Conservation (phyloP, 2,329 filamentous ascomycete species). For the Mycosphaerella sp. region DNA sequence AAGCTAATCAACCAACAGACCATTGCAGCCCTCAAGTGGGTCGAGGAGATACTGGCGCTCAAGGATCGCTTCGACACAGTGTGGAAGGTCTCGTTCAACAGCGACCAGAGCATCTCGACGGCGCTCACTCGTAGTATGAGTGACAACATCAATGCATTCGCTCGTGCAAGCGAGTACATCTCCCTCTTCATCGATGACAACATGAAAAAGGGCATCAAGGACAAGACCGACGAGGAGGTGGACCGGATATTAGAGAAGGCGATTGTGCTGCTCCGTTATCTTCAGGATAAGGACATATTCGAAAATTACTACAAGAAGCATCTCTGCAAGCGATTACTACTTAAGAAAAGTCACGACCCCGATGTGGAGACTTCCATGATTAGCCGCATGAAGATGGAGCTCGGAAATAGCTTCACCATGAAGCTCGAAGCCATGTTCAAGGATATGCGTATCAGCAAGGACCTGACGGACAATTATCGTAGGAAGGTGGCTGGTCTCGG, state of each 20-base stretch:
- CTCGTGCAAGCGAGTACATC: slow-evolving; percentile 79
- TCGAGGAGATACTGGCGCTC: slow-evolving; percentile 76
- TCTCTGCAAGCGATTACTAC: slow-evolving; percentile 75
- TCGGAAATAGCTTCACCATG: slow-evolving; percentile 86
- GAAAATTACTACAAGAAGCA: slow-evolving; percentile 99
- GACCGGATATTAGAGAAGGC: slow-evolving; percentile 82
- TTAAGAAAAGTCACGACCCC: slow-evolving; percentile 81
- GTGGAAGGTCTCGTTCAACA: slow-evolving; percentile 64
- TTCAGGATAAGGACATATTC: slow-evolving; percentile 89
- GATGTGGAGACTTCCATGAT: slow-evolving; percentile 96
- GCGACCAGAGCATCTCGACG: slow-evolving; percentile 71
- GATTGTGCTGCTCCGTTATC: slow-evolving; percentile 77
- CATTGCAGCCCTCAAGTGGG: slow-evolving; percentile 84
- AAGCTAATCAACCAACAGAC: slow-evolving; percentile 66
- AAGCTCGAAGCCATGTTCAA: slow-evolving; percentile 98
- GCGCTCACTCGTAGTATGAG: slow-evolving; percentile 80
- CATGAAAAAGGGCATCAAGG: slow-evolving; percentile 86
- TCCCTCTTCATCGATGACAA: slow-evolving; percentile 97
- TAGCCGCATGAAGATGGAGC: slow-evolving; percentile 90
- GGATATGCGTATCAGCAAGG: slow-evolving; percentile 82
- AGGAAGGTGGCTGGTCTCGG: slow-evolving; percentile 56
- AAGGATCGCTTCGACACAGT: slow-evolving; percentile 87
- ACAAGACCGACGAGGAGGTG: slow-evolving; percentile 83
- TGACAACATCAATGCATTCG: slow-evolving; percentile 86
- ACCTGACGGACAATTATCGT: slow-evolving; percentile 72